These are phyloP conservation scores for Parietichytrium sp. DNA, from an alignment of 108 stramenopile genomes.

Conservation along the genomic window DNA sequence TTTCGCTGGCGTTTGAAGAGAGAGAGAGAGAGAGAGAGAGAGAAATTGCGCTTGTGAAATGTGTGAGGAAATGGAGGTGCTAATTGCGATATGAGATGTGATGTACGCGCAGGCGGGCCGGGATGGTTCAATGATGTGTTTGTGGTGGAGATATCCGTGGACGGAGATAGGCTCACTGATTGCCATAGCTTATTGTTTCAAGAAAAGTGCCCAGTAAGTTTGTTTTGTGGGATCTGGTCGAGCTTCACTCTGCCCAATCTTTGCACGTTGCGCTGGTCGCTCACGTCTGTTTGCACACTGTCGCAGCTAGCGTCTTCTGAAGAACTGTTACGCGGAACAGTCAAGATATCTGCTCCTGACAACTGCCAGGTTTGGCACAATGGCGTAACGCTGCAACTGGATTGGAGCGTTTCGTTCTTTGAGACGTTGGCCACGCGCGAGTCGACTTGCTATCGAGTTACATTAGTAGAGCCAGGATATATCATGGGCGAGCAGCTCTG, in stretches of 20 bases:
- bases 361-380: background rate
- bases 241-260: background rate
- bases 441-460: background rate
- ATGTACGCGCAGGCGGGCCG: conserved; percentile 17
- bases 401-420: background rate
- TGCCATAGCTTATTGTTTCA: conserved; percentile 24
- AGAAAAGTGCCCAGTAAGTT: conserved; percentile 5
- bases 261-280: background rate
- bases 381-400: conserved; percentile 1
- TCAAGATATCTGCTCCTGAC: background rate
- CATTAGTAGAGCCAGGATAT: background rate
- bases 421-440: background rate
- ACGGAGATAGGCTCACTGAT: background rate
- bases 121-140: conserved; percentile 40
- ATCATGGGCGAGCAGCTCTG: background rate
- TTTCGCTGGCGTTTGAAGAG: no score
- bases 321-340: background rate
- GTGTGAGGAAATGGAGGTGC: no score
- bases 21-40: no score
- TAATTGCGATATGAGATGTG: no score
- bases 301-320: background rate
- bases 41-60: no score
- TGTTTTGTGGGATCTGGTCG: background rate
- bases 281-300: background rate
- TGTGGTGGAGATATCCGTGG: background rate